Base-by-base conservation (phyloP, 176 grass and related monocot species). In the Cenchrus purpureus region DNA sequence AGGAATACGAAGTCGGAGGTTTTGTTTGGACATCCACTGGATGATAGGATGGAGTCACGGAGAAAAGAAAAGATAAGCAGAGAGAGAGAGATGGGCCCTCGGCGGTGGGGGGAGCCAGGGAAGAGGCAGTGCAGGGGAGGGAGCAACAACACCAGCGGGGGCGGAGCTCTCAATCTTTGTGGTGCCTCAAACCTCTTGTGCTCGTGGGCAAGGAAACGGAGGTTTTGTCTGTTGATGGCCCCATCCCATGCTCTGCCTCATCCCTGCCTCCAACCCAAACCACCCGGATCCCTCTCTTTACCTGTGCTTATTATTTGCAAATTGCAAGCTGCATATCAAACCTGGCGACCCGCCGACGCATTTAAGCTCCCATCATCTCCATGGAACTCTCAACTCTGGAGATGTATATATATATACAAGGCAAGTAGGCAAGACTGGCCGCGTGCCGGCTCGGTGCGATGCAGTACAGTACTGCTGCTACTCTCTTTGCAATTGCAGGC, bases 121-220 rank as follows among this genome's bases (percentile, higher is more conserved):
- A 94, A 94, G 93, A 95, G 93, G 93, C 93, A 92, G 93, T 95
- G 93, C 93, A 95, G 79, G 90, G 92, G 91, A 90, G 73, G 85
- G 73, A 81, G 81, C 89, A 89, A 76, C 92, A 94, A 51, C 70
- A 72, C 45, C 70, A 51, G 11, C 70, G 32, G 29, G 20, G 14
- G 11, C 70, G 32, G 29, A 34, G 14, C 22, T 59, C 76, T 79
- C 8, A 34, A 40, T 3, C 13, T 17, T 46, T 40, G 37, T 3
- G 2, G 37, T 40, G 37, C 37, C 37, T 40, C 31, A 32, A 32
- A 32, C 31, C 31, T 32, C 31, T 32, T 2, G 31, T 32, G 31
- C 31, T 32, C 37, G 37, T 40, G 37, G 37, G 37, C 2, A 40
- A 4, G 20, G 5, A 44, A 60, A 29, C 50, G 49, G 49, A 40